These are phyloP conservation scores for Meripilus lineatus DNA, from an alignment of 1,284 basidiomycete species.

Conservation along the genomic window DNA sequence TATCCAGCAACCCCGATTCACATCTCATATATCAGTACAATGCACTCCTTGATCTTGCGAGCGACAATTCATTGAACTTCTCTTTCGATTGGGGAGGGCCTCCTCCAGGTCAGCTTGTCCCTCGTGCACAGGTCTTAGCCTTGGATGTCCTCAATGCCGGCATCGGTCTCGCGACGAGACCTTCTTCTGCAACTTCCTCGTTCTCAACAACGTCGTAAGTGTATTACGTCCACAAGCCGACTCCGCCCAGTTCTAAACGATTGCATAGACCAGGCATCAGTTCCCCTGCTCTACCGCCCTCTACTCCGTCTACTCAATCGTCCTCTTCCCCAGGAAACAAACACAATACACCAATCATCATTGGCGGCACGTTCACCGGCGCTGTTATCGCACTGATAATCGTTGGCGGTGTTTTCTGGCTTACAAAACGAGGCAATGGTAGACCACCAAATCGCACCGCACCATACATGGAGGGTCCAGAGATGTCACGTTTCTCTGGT, in stretches of 20 bases:
- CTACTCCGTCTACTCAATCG: too few relatives aligned
- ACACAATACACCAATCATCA: not conserved
- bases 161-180: slow-evolving; percentile 1
- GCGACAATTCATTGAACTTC: not conserved
- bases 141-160: slow-evolving; percentile 8
- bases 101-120: not conserved
- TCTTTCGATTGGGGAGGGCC: slow-evolving; percentile 7
- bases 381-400: not conserved
- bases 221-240: too few relatives aligned
- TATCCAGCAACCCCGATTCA: not conserved
- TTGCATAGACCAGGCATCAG: too few relatives aligned
- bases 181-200: too few relatives aligned
- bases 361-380: not conserved
- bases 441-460: too few relatives aligned
- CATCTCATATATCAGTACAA: slow-evolving; percentile 3
- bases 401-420: not conserved
- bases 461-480: too few relatives aligned
- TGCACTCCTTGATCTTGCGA: slow-evolving; percentile 7
- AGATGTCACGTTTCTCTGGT: too few relatives aligned
- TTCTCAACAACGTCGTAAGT: too few relatives aligned
- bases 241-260: too few relatives aligned
- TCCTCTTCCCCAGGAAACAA: too few relatives aligned
- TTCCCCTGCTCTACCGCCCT: too few relatives aligned
- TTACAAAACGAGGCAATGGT: not conserved
- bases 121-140: slow-evolving; percentile 7